A percentile compares a stretch with the other conserved stretches of the same genome.
These are phyloP conservation scores for Erigeron canadensis DNA, from an alignment of 129 eudicot genomes.

Conservation along the genomic window DNA sequence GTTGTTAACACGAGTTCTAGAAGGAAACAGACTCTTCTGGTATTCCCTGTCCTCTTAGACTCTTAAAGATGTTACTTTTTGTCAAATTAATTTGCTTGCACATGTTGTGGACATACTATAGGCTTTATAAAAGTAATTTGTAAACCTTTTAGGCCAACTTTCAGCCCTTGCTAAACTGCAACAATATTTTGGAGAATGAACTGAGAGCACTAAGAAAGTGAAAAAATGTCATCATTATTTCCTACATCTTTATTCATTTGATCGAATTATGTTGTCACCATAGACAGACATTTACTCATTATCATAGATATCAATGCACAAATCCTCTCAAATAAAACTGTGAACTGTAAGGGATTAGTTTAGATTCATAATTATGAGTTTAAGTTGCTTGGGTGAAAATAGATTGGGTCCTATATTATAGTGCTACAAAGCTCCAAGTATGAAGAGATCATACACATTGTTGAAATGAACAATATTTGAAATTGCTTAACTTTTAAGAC, in stretches of 20 bases:
- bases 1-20: conserved; percentile 71
- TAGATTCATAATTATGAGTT: background rate
- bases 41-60: conserved; percentile 25
- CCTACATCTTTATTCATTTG: background rate
- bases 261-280: background rate
- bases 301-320: conserved; percentile 7
- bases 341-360: conserved; percentile 19
- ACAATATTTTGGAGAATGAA: background rate
- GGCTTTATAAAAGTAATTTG: conserved; percentile 10
- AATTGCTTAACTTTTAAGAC: conserved; percentile 16
- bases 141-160: background rate
- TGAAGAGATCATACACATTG: conserved; percentile 8
- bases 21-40: conserved; percentile 91
- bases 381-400: conserved; percentile 5
- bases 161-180: background rate
- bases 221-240: background rate
- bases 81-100: conserved; percentile 9
- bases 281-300: conserved; percentile 13
- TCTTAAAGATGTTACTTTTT: conserved; percentile 18
- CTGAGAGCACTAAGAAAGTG: conserved; percentile 11
- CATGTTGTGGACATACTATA: conserved; percentile 2
- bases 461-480: background rate
- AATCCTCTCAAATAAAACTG: conserved; percentile 2
- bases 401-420: background rate
- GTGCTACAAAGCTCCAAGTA: conserved; percentile 6